Conservation (phyloP, 1,139 yeast genomes). For the Kodamaea derodonti region DNA sequence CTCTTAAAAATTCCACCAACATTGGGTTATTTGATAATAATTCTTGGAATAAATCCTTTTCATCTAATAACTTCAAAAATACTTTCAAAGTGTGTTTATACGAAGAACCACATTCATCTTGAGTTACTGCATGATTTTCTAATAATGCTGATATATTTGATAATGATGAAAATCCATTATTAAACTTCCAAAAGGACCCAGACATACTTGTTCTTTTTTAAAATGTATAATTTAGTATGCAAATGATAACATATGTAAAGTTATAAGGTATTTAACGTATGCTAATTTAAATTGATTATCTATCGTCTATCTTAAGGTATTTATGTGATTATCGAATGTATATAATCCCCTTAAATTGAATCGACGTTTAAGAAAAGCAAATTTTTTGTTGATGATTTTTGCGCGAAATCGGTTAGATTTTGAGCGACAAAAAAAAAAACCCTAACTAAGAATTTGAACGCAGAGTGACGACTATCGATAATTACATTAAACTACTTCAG, state of each 20-base stretch:
- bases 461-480: too few species aligned
- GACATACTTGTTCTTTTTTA: slow-evolving; percentile 44
- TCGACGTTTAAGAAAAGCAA: slow-evolving; percentile 1
- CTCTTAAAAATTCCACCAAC: slow-evolving; percentile 75
- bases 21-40: slow-evolving; percentile 77
- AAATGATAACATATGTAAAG: slow-evolving; percentile 2
- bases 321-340: too few species aligned
- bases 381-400: slow-evolving; percentile 1
- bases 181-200: slow-evolving; percentile 88
- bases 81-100: slow-evolving; percentile 23
- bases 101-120: slow-evolving; percentile 22
- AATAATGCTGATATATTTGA: slow-evolving; percentile 73
- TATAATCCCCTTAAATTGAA: slow-evolving; percentile 1
- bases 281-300: too few species aligned
- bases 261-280: too few species aligned
- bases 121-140: slow-evolving; percentile 43
- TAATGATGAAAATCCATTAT: slow-evolving; percentile 75
- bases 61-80: slow-evolving; percentile 72
- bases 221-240: neutral
- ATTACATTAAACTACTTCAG: too few species aligned
- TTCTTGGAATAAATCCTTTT: slow-evolving; percentile 82
- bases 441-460: too few species aligned
- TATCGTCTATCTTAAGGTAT: too few species aligned
- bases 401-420: too few species aligned
- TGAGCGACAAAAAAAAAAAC: too few species aligned